A percentile compares a stretch with the other conserved stretches of the same genome.
phyloP scores from a whole-genome alignment of 305 asterid genomes.

The Plantago rigida region DNA sequence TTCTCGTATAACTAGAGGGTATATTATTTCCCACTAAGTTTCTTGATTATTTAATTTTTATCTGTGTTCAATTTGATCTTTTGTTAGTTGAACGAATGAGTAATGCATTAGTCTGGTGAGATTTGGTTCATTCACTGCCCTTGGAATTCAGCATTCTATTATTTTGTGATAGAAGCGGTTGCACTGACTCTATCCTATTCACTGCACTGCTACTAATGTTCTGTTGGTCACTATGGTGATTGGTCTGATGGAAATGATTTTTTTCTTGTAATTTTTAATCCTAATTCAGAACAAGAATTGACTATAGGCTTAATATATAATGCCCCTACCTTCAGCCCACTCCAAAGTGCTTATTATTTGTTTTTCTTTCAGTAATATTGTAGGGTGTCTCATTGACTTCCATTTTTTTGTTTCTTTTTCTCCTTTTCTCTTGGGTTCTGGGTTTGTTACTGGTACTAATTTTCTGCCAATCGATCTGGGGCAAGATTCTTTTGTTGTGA shows the following conservation, averaged over 20 bases:
- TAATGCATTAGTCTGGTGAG: conserved; percentile 14
- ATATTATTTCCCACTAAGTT: conserved; percentile 8
- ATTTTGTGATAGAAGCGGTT: conserved; percentile 8
- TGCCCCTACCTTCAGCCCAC: too few relatives aligned
- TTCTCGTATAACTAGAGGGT: conserved; percentile 61
- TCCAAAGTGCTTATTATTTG: too few relatives aligned
- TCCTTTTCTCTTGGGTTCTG: too few relatives aligned
- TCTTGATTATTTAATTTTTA: background rate
- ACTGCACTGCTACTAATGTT: conserved; percentile 13
- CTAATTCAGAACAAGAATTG: conserved; percentile 1
- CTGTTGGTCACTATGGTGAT: conserved; percentile 15
- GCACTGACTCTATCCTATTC: conserved; percentile 9
- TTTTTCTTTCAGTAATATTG: too few relatives aligned
- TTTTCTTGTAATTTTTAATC: conserved; percentile 1
- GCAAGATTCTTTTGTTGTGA: too few relatives aligned
- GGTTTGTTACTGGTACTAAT: too few relatives aligned
- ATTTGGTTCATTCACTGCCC: conserved; percentile 17
- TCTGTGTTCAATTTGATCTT: conserved; percentile 6
- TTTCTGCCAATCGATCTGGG: too few relatives aligned
- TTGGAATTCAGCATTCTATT: conserved; percentile 5
- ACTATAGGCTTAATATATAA: background rate
- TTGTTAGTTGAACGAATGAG: conserved; percentile 4
- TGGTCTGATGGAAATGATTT: background rate
- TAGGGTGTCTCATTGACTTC: too few relatives aligned
- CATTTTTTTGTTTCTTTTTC: too few relatives aligned